Evolutionary conservation across 371 early-diverging fungal genomes (phyloP), one percentile per base, ranked within the genome.

Genomic region (Parasitella parasitica): DNA sequence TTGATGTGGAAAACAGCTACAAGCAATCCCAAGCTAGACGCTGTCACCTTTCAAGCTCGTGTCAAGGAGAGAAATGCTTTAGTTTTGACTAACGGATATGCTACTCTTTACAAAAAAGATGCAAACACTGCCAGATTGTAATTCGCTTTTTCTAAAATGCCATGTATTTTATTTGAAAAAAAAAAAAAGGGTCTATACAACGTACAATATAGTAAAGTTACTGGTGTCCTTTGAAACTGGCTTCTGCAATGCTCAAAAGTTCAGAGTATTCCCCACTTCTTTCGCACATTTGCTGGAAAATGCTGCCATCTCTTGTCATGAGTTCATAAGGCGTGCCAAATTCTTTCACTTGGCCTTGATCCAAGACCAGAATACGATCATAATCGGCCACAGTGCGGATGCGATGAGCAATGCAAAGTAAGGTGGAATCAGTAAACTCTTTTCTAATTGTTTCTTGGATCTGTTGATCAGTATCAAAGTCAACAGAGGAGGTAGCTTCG

Each of bases 361-460:
- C 92, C 59, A 96, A 76, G 1, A 94, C 94, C 28, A 96, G 67
- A 11, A 96, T 89, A 39, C 82, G 80, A 71, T 95, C 94, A 58
- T 92, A 96, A 71, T 96, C 95, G 57, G 95, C 91, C n/a, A 97
- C 86, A 1, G 94, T 94, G 60, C 89, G 82, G 66, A 93, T 82
- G 12, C 92, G 88, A 66, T 93, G 92, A 11, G 94, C 93, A 72
- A 93, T 90, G 58, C 88, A 86, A 48, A 93, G 62, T 38, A 90
- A 66, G 0, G 92, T 87, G 9, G 87, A 82, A 50, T 84, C 61
- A n/a, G 62, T 58, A 62, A 89, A 90, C 64, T 90, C 89, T 8
- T 72, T 59, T 30, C 94, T 82, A 57, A 97, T 94, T 2, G 93
- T 93, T 59, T 81, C 66, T 63, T 93, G 94, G 60, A 94, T 92